Base-by-base conservation (phyloP, 1,284 basidiomycete species). In the Trichosporon sp. region DNA sequence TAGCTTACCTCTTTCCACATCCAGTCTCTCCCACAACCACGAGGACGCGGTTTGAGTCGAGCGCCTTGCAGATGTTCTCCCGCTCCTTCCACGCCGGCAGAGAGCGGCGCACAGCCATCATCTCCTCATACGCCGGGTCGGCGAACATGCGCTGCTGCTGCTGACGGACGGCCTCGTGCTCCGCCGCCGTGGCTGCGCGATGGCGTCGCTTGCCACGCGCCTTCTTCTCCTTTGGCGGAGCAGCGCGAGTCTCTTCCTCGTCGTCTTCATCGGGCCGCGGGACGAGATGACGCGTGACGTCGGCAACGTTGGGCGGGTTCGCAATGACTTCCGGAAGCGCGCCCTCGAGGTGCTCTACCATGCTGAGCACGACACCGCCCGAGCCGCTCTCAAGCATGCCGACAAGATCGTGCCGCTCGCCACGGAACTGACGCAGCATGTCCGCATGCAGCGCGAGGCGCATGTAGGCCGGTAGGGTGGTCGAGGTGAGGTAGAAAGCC, bases 11-110 rank as follows among this genome's bases (percentile, higher is more conserved):
- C 90, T 97, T 97, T 33, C 94, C 95, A 66, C 89, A 92, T 61
- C 94, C 91, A 6, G 84, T 85, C 75, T 94, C 90, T 61, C 91
- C 90, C 1, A 92, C 88, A 0, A 95, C 89, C 0, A 95, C 85
- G 0, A 92, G 84, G 3, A 90, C 90, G 52, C 88, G 84, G 69
- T 86, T 86, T 3, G 74, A 80, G 34, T 85, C 82, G 16, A 96
- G 81, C 23, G 84, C 77, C 4, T 81, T 66, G 49, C 91, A 80
- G 71, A 97, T 91, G 19, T 85, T 82, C 23, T 85, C 83, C 69
- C 85, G 85, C 23, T 86, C 85, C 27, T 84, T 75, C 80, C 89
- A 95, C 1, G 91, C 89, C 4, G 92, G 92, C n/a, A 96, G 82
- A 64, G 82, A 84, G 70, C 83, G 78, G 62, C 92, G 84, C 23